Evolutionary conservation across 2,329 filamentous ascomycete species (phyloP).

Genomic region (Colletotrichum trifolii): DNA sequence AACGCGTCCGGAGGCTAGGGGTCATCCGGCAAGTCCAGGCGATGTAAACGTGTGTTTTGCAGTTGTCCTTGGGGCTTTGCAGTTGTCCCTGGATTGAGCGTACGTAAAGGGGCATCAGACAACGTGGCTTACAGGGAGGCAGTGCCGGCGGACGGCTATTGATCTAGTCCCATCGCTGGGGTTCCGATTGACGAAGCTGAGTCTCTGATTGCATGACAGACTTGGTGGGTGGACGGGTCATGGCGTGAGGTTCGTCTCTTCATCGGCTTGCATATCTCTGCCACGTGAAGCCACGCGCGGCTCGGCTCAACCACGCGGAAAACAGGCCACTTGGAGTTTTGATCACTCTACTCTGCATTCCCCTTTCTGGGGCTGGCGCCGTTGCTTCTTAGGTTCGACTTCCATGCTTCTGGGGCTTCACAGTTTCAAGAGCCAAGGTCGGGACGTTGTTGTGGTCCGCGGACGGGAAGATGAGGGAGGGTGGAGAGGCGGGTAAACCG

Average conservation of each 20-base stretch:
- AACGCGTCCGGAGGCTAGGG: too few relatives aligned
- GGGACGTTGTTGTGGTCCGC: too few relatives aligned
- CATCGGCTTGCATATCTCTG: background rate
- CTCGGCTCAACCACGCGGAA: constrained; percentile 10
- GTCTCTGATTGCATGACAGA: background rate
- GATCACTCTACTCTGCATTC: background rate
- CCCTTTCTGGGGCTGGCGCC: background rate
- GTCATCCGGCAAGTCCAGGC: too few relatives aligned
- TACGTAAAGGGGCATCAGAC: too few relatives aligned
- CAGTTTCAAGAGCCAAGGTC: background rate
- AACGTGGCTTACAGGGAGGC: too few relatives aligned
- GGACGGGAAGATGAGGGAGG: background rate
- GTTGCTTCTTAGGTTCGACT: background rate
- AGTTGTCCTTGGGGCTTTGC: too few relatives aligned
- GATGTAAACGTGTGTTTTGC: too few relatives aligned
- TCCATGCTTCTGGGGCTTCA: background rate
- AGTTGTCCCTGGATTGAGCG: too few relatives aligned
- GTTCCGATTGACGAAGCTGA: background rate
- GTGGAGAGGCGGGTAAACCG: constrained; percentile 1
- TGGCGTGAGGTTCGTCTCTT: constrained; percentile 32
- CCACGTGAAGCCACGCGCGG: constrained; percentile 19
- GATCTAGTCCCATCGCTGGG: background rate
- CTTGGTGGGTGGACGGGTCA: constrained; percentile 19
- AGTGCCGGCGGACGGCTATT: background rate
- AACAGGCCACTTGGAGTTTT: constrained; percentile 16